A percentile compares a stretch with the other conserved stretches of the same genome.
Evolutionary conservation across 768 basidiomycete genomes (phyloP).

Genomic region (Boletellus emodensis): DNA sequence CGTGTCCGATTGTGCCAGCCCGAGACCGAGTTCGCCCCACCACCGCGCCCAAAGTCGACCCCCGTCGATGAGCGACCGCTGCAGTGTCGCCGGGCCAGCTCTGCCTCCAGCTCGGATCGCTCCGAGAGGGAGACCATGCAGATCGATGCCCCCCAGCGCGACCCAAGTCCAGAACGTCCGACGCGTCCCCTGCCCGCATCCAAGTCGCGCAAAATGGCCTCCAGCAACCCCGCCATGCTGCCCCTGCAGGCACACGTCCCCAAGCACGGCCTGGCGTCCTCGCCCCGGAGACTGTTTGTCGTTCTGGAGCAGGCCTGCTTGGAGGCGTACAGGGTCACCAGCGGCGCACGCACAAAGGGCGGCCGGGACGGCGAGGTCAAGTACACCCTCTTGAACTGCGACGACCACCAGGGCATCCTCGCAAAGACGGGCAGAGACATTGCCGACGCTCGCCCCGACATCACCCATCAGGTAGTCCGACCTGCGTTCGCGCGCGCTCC

Average conservation of each 20-base stretch:
- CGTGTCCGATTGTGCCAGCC: slow-evolving; percentile 13
- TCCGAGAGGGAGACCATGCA: slow-evolving; percentile 33
- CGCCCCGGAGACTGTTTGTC: slow-evolving; percentile 76
- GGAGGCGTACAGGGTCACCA: slow-evolving; percentile 86
- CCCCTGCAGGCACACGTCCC: slow-evolving; percentile 79
- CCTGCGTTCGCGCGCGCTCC: neutral
- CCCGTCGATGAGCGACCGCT: slow-evolving; percentile 58
- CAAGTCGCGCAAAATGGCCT: slow-evolving; percentile 52
- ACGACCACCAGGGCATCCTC: slow-evolving; percentile 97
- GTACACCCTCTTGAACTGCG: slow-evolving; percentile 95
- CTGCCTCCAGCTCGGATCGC: slow-evolving; percentile 34
- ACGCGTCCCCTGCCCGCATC: slow-evolving; percentile 60
- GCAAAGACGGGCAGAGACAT: slow-evolving; percentile 98
- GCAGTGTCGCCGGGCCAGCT: slow-evolving; percentile 44
- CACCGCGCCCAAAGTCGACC: slow-evolving; percentile 71
- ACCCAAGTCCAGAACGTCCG: slow-evolving; percentile 44
- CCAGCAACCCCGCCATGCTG: slow-evolving; percentile 71
- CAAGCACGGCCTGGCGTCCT: slow-evolving; percentile 46
- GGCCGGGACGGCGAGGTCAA: slow-evolving; percentile 75
- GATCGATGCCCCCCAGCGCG: slow-evolving; percentile 15
- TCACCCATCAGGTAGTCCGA: slow-evolving; percentile 86
- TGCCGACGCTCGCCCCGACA: slow-evolving; percentile 98
- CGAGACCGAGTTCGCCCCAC: slow-evolving; percentile 39
- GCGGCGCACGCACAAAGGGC: slow-evolving; percentile 48
- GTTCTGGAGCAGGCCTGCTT: slow-evolving; percentile 92